Base-by-base conservation (phyloP, 129 eudicot genomes). In the sunflower (Helianthus annuus) region DNA sequence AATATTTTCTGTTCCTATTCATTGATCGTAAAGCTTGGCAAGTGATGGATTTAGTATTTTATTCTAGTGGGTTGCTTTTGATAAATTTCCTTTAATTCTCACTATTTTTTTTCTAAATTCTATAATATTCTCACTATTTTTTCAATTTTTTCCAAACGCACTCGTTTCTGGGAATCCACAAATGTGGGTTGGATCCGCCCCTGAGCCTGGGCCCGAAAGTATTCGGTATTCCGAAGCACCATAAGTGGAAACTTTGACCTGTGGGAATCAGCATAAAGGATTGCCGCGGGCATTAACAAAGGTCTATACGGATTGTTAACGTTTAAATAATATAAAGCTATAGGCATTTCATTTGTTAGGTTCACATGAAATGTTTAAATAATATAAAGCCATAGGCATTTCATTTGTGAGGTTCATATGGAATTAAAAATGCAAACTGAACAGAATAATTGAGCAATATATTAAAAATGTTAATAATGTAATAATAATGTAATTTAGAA, bases 301-400 rank as follows among this genome's bases (percentile, higher is more conserved):
- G 60, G 7, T 54, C 32, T 17, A 54, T 54, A 54, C 60, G 60
- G 60, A 16, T 16, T 54, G 60, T 54, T 54, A 54, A 16, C 3
- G 60, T 54, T 54, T 54, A 16, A 54, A 54, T 54, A 54, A 54
- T 54, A 65, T 48, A 65, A 65, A 65, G 17, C 10, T 27, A 65
- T 40, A 65, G 54, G 60, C 60, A 54, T 54, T 54, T 54, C 60
- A 16, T 54, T 65, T 65, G 70, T 65, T 65, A 15, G 70, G 70
- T 65, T 65, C 27, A 12, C 39, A 29, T 8, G 32, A 59, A 22
- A 7, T 3, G 19, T n/a, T 19, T 19, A 58, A 15, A 36, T 40
- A 64, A 45, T 1, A 15, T 8, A 16, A 39, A 42, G 17, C 7
- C 1, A 17, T 13, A 16, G 10, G 38, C 54, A 19, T 11, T 53